A percentile compares a stretch with the other conserved stretches of the same genome.
Conservation (phyloP, 2,329 filamentous ascomycete genomes). For the Colletotrichum orchidophilum region DNA sequence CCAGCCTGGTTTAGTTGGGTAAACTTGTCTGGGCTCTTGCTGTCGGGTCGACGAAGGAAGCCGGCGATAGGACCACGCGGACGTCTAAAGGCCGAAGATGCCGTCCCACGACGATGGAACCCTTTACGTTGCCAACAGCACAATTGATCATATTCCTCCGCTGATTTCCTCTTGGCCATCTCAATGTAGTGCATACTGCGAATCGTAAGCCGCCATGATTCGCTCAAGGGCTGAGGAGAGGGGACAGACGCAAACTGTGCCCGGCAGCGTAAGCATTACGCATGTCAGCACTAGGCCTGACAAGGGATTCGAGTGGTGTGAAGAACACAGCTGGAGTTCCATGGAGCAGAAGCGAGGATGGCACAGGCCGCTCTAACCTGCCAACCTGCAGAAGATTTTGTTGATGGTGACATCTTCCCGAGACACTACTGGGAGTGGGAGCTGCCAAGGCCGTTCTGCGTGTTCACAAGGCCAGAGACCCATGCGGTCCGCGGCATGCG, state of each 20-base stretch:
- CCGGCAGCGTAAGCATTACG: neutral
- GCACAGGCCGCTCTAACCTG: neutral
- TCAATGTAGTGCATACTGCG: neutral
- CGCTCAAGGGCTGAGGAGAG: neutral
- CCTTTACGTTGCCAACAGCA: neutral
- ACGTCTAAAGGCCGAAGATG: neutral
- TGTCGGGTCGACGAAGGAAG: neutral
- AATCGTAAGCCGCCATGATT: neutral
- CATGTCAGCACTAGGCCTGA: neutral
- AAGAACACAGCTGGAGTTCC: neutral
- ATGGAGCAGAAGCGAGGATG: neutral
- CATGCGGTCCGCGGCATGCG: constrained; percentile 1
- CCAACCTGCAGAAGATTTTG: neutral
- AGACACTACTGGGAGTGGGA: neutral
- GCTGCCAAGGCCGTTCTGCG: neutral
- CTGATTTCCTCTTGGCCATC: neutral
- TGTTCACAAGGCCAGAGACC: neutral
- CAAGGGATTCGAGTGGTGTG: neutral
- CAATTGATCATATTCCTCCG: neutral
- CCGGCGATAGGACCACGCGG: neutral
- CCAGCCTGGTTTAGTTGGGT: neutral
- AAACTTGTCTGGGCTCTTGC: neutral
- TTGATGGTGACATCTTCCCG: neutral
- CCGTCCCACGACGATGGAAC: neutral
- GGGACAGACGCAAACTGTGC: neutral